Percentiles rank a stretch among this genome's conserved stretches.
phyloP scores from a whole-genome alignment of 176 grass and related monocot genomes.

The Oryza glaberrima region DNA sequence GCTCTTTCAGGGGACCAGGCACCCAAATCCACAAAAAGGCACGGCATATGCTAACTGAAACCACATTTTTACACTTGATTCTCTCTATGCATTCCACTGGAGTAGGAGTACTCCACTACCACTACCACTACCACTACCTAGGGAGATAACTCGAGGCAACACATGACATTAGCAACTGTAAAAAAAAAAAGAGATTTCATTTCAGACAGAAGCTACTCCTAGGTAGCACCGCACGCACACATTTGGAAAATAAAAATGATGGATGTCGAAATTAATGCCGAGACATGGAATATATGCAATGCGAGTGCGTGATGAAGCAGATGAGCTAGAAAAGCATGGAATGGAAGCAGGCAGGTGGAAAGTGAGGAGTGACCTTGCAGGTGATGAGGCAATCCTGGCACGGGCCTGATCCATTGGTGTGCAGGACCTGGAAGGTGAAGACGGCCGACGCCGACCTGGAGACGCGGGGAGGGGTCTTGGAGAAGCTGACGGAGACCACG shows the following conservation, averaged over 20 bases:
- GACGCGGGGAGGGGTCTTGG: conserved; percentile 49
- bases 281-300: not conserved
- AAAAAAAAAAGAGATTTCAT: not conserved
- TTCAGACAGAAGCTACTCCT: not conserved
- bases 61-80: not conserved
- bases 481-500: conserved; percentile 50
- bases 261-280: no score
- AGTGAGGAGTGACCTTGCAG: conserved; percentile 63
- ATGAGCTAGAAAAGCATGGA: not conserved
- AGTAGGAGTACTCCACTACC: no score
- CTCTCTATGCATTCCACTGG: not conserved
- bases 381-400: conserved; percentile 63
- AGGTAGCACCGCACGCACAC: not conserved
- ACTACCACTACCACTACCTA: no score
- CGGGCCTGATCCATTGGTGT: conserved; percentile 31
- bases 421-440: conserved; percentile 66
- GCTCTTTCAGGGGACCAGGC: conserved; percentile 2
- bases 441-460: conserved; percentile 52
- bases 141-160: no score
- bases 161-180: no score
- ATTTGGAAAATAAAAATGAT: not conserved
- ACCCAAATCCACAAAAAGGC: not conserved
- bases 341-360: no score
- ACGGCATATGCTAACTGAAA: not conserved
- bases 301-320: not conserved